Percentiles rank a stretch among this genome's conserved stretches.
Evolutionary conservation across 352 stramenopile genomes (phyloP).

Genomic region (Phytophthora capsici): DNA sequence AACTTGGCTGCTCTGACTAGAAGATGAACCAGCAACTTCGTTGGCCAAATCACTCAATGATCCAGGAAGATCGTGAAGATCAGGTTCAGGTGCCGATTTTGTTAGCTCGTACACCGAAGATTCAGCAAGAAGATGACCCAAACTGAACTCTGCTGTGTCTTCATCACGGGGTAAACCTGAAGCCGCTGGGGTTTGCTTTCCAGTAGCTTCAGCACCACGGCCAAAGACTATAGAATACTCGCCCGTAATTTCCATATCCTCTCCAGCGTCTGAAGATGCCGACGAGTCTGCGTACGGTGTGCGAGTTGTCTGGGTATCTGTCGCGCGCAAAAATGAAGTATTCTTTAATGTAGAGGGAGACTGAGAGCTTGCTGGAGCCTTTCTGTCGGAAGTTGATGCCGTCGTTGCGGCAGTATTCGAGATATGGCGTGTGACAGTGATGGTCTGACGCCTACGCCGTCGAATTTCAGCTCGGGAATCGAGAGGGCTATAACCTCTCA

Average conservation of each 20-base stretch:
- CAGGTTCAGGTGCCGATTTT: slow-evolving; percentile 29
- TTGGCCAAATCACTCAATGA: slow-evolving; percentile 34
- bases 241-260: slow-evolving; percentile 90
- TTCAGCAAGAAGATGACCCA: slow-evolving; percentile 66
- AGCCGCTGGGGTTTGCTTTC: slow-evolving; percentile 13
- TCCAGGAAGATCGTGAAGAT: slow-evolving; percentile 31
- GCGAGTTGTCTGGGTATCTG: slow-evolving; percentile 33
- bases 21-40: slow-evolving; percentile 31
- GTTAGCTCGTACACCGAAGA: slow-evolving; percentile 52
- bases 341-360: slow-evolving; percentile 13
- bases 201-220: slow-evolving; percentile 5
- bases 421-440: slow-evolving; percentile 29
- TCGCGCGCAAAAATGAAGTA: slow-evolving; percentile 59
- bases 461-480: slow-evolving; percentile 75
- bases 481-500: slow-evolving; percentile 81
- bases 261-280: slow-evolving; percentile 73
- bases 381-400: slow-evolving; percentile 13
- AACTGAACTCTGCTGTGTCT: slow-evolving; percentile 69
- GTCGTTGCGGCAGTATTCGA: slow-evolving; percentile 13
- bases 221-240: slow-evolving; percentile 58
- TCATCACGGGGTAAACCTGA: slow-evolving; percentile 37
- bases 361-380: slow-evolving; percentile 10
- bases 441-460: slow-evolving; percentile 53
- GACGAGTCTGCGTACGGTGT: slow-evolving; percentile 78
- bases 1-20: slow-evolving; percentile 17